phyloP scores from a whole-genome alignment of 768 basidiomycete species.

The Termitomyces sp. region DNA sequence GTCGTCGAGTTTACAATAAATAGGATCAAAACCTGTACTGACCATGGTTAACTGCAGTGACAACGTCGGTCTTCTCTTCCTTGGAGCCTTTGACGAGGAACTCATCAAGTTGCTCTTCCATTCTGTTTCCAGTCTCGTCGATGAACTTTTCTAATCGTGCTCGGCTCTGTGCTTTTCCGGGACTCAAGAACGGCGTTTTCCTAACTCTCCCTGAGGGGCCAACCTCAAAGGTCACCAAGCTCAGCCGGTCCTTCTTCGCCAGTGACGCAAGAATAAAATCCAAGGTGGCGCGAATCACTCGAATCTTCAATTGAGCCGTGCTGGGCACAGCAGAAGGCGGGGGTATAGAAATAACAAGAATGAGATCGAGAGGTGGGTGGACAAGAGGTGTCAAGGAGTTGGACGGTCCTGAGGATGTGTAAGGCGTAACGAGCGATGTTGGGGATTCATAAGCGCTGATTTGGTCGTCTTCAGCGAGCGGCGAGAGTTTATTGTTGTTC shows the following conservation, averaged over 20 bases:
- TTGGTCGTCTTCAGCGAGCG: constrained; percentile 73
- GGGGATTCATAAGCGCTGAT: constrained; percentile 53
- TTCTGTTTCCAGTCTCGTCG: constrained; percentile 54
- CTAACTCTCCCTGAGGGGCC: constrained; percentile 78
- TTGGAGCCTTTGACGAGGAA: constrained; percentile 70
- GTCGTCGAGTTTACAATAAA: background rate
- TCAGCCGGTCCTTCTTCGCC: constrained; percentile 75
- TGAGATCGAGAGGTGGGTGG: constrained; percentile 88
- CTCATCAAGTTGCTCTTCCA: constrained; percentile 39
- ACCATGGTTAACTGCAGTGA: constrained; percentile 98
- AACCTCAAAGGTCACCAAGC: constrained; percentile 90
- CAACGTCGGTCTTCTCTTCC: constrained; percentile 96
- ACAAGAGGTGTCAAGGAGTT: constrained; percentile 78
- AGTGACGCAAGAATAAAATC: constrained; percentile 82
- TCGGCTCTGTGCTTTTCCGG: constrained; percentile 66
- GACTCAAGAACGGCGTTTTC: constrained; percentile 89
- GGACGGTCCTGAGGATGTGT: constrained; percentile 69
- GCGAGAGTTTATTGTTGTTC: constrained; percentile 47
- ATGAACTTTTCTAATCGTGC: constrained; percentile 74
- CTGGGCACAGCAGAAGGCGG: constrained; percentile 66
- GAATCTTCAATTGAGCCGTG: constrained; percentile 81
- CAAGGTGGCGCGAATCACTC: constrained; percentile 84
- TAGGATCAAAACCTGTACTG: constrained; percentile 6
- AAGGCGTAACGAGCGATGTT: constrained; percentile 62
- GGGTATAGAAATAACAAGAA: constrained; percentile 88